A percentile compares a stretch with the other conserved stretches of the same genome.
phyloP scores from a whole-genome alignment of 164 flowering plant genomes.

The Berberis vulgaris region DNA sequence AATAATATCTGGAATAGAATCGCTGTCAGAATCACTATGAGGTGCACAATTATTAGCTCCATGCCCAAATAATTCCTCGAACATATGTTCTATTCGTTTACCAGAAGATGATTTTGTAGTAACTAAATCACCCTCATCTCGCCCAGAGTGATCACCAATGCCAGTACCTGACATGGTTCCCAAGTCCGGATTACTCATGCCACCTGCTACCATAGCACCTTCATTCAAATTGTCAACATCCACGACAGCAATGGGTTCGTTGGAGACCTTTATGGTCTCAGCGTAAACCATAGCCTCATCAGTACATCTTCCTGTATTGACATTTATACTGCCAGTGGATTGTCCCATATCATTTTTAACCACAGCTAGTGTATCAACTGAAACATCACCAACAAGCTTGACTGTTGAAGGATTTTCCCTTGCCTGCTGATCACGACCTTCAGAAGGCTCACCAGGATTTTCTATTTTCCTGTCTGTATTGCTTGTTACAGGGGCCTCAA shows the following conservation, averaged over 20 bases:
- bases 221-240: conserved; percentile 4
- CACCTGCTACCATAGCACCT: neutral
- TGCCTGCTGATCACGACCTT: conserved; percentile 2
- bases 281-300: conserved; percentile 24
- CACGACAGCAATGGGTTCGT: conserved; percentile 4
- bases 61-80: no score
- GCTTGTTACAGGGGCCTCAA: conserved; percentile 11
- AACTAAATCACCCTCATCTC: no score
- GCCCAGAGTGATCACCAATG: no score
- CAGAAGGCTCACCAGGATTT: conserved; percentile 12
- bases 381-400: conserved; percentile 5
- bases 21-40: no score
- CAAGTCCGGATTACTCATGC: no score
- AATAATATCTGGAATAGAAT: no score
- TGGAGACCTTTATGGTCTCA: conserved; percentile 4
- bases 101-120: no score
- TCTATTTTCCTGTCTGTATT: conserved; percentile 12
- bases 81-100: no score
- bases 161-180: no score
- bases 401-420: conserved; percentile 9
- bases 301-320: conserved; percentile 10
- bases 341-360: conserved; percentile 6
- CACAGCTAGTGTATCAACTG: conserved; percentile 5
- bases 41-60: no score
- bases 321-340: conserved; percentile 3